Conservation (phyloP, 306 rosid species). For the Oxytropis ochrocephala region DNA sequence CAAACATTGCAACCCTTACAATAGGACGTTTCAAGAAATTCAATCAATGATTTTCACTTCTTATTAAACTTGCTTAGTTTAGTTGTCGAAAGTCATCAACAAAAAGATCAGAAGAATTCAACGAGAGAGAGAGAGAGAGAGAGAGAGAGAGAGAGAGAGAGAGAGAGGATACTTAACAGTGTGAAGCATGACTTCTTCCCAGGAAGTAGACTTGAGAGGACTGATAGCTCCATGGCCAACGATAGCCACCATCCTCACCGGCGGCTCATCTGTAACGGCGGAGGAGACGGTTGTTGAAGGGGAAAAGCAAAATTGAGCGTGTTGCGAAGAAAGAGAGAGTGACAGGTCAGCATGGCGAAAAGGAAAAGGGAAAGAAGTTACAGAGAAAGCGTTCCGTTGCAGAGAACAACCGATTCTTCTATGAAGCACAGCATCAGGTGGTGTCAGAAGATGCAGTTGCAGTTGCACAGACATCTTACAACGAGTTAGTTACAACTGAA, state of each 20-base stretch:
- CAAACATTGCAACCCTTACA: too few relatives aligned
- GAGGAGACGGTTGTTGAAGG: conserved; percentile 14
- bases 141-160: not conserved
- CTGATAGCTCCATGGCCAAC: conserved; percentile 64
- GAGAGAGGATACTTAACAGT: conserved; percentile 38
- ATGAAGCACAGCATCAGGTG: not conserved
- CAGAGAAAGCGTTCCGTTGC: not conserved
- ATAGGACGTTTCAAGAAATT: too few relatives aligned
- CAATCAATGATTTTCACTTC: too few relatives aligned
- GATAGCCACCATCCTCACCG: conserved; percentile 58
- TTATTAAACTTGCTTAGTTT: not conserved
- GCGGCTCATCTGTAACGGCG: conserved; percentile 28
- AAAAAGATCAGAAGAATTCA: not conserved
- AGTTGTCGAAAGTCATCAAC: not conserved
- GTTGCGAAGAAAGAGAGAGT: not conserved
- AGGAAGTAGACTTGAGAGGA: conserved; percentile 58
- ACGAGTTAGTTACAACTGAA: too few relatives aligned
- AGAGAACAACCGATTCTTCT: not conserved
- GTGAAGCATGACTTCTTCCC: conserved; percentile 85
- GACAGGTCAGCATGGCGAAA: not conserved
- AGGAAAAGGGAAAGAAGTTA: conserved; percentile 2
- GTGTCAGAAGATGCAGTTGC: conserved; percentile 5
- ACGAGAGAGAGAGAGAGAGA: not conserved
- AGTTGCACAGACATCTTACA: too few relatives aligned
- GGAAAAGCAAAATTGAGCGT: not conserved